These are phyloP conservation scores for Neurospora sp. DNA, from an alignment of 495 filamentous ascomycete species.

Conservation along the genomic window DNA sequence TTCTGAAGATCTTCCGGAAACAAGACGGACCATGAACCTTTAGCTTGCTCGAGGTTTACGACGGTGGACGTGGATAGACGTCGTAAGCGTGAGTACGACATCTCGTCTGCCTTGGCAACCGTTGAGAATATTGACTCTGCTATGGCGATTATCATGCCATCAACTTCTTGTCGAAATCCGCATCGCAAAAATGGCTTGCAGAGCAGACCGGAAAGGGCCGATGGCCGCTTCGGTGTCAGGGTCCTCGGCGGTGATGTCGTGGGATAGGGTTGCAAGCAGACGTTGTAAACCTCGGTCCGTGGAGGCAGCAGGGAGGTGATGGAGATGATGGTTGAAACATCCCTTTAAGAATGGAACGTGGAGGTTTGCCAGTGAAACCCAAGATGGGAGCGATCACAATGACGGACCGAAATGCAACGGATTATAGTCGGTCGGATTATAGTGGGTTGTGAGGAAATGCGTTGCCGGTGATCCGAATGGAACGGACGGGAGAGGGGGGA, in stretches of 20 bases:
- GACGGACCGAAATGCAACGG: not conserved
- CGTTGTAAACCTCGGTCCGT: not conserved
- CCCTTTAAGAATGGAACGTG: not conserved
- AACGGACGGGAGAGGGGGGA: not conserved
- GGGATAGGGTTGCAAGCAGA: not conserved
- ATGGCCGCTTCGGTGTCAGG: not conserved
- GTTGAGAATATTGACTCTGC: not conserved
- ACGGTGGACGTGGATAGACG: not conserved
- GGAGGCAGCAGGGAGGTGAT: not conserved
- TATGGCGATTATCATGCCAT: not conserved
- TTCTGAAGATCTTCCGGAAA: not conserved
- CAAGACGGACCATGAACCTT: not conserved
- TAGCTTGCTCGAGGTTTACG: not conserved
- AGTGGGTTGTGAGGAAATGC: not conserved
- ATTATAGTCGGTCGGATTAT: not conserved
- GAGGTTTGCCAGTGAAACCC: not conserved
- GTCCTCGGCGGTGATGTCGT: not conserved
- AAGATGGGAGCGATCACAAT: not conserved
- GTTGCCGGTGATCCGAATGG: not conserved
- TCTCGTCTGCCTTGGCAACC: not conserved
- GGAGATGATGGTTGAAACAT: not conserved
- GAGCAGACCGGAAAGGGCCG: not conserved
- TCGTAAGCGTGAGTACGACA: not conserved
- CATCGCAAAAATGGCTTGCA: not conserved
- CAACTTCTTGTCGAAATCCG: not conserved